Percentiles rank a stretch among this genome's conserved stretches.
phyloP scores from a whole-genome alignment of 441 rosid genomes.

The Jatropha multifida region DNA sequence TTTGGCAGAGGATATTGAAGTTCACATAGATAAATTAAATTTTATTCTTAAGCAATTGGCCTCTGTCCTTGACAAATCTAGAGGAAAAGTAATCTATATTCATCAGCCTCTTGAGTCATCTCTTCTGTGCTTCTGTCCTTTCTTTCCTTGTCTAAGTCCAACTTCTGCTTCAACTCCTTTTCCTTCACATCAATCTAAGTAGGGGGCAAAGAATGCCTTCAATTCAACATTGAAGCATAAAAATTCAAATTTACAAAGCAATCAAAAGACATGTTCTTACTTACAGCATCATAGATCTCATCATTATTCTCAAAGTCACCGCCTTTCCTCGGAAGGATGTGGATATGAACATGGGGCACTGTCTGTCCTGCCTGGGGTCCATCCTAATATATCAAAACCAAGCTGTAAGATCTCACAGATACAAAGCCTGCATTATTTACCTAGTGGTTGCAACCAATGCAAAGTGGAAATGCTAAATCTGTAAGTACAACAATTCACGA shows the following conservation, averaged over 20 bases:
- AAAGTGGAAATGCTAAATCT: not conserved
- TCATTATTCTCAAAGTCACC: constrained; percentile 89
- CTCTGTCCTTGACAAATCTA: not conserved
- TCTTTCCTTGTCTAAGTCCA: constrained; percentile 74
- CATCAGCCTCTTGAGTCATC: constrained; percentile 77
- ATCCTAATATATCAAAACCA: constrained; percentile 45
- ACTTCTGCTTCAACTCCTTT: constrained; percentile 67
- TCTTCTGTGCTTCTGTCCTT: constrained; percentile 71
- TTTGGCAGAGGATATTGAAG: too few species aligned
- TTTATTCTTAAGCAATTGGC: too few species aligned
- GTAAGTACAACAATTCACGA: not conserved
- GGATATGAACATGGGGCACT: constrained; percentile 91
- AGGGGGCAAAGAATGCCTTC: not conserved
- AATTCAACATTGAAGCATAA: not conserved
- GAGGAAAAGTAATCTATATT: constrained; percentile 52
- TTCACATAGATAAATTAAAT: too few species aligned
- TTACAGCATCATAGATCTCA: constrained; percentile 81
- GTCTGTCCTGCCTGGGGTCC: constrained; percentile 93
- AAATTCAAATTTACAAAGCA: not conserved
- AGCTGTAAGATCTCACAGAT: not conserved
- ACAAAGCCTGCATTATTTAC: not conserved
- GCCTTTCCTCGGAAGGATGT: constrained; percentile 75
- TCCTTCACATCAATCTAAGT: constrained; percentile 71
- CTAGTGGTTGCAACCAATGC: not conserved
- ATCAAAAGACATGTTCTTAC: constrained; percentile 18